A percentile compares a stretch with the other conserved stretches of the same genome.
Conservation (phyloP, 1,284 basidiomycete species). For the Tausonia pullulans region DNA sequence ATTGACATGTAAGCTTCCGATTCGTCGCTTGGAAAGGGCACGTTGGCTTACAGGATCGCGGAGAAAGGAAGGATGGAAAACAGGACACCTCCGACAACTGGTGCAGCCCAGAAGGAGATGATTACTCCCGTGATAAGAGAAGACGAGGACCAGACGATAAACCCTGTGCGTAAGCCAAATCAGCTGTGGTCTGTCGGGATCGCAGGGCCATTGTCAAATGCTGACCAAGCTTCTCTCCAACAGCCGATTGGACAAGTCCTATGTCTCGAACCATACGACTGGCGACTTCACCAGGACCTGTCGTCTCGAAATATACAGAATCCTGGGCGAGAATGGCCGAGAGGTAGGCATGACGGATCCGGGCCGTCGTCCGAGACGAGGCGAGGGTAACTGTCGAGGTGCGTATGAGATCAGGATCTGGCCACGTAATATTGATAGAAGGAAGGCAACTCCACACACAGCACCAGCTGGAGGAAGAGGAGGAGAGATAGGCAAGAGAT, state of each 20-base stretch:
- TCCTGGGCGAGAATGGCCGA: constrained; percentile 35
- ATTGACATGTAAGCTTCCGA: not conserved
- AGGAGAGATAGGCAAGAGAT: not conserved
- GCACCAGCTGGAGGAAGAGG: not conserved
- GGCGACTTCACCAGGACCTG: constrained; percentile 37
- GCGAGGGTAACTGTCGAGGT: constrained; percentile 7
- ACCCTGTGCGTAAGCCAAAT: not conserved
- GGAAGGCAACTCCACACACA: not conserved
- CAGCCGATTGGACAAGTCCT: constrained; percentile 30
- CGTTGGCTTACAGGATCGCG: constrained; percentile 18
- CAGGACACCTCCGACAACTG: constrained; percentile 35
- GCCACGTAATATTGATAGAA: too few species aligned
- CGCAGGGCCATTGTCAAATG: constrained; percentile 9
- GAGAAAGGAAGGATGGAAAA: constrained; percentile 34
- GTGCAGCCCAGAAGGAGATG: constrained; percentile 32
- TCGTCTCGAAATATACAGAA: constrained; percentile 34
- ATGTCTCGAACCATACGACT: constrained; percentile 35
- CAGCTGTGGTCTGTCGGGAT: not conserved
- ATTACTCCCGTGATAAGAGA: constrained; percentile 20
- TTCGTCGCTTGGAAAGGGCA: not conserved
- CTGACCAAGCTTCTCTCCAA: constrained; percentile 34
- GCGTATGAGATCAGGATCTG: not conserved
- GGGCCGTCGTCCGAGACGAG: constrained; percentile 5
- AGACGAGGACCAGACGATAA: not conserved
- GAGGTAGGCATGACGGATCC: constrained; percentile 33